Evolutionary conservation across 2,329 filamentous ascomycete genomes (phyloP), one percentile per base, ranked within the genome.

Genomic region (Ambrosiella beaveri): DNA sequence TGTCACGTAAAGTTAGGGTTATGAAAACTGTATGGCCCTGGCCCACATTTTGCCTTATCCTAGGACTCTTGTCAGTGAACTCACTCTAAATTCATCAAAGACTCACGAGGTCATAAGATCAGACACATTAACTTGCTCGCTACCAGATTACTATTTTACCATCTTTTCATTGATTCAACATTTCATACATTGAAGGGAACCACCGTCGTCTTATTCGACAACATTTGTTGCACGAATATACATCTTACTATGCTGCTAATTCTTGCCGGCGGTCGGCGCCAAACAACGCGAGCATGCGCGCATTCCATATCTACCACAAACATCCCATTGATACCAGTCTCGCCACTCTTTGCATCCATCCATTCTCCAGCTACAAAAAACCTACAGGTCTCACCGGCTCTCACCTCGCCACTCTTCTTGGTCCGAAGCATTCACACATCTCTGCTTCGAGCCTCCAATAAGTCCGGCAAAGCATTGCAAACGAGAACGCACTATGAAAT

Each of bases 401-500:
- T 27, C 27, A 13, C 35, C n/a, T 8, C 17, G 2, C 13, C 52
- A 13, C 17, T 9, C 2, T 12, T 44, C 7, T 35, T 38, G 8
- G 17, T 56, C 13, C 54, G 40, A 15, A 44, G 27, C 40, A 37
- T 36, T 35, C 5, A 47, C 12, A 38, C 41, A 7, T 37, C 15
- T 17, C 40, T n/a, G 19, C 39, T 41, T 19, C 50, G 35, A 36
- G 13, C 11, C 17, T n/a, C 35, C 13, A 9, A 37, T 37, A 37
- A 27, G 13, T 13, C 15, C 6, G 35, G 12, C 51, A 27, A 53
- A 41, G 13, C 44, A 13, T 47, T 19, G 9, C 9, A 27, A 6
- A 44, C 47, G 35, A 50, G 71, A 63, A 88, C 84, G 57, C 81
- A 91, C 75, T 97, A 96, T 77, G 80, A 84, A 58, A 81, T 97